A percentile compares a stretch with the other conserved stretches of the same genome.
Conservation (phyloP, 164 flowering plant genomes). For the Macadamia integrifolia region DNA sequence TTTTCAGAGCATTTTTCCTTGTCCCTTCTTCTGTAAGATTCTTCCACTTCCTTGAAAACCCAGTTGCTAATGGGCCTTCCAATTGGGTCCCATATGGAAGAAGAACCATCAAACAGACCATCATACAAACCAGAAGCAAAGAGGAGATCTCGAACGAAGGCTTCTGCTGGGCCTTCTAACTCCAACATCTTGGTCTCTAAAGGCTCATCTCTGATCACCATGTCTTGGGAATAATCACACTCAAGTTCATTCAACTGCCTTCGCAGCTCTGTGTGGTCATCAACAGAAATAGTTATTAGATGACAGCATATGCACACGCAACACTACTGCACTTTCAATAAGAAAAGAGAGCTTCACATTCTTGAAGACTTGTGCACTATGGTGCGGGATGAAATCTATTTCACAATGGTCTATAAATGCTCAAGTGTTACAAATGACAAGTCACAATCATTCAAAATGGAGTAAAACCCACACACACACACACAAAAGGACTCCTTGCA, state of each 20-base stretch:
- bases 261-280: slow-evolving; percentile 49
- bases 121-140: slow-evolving; percentile 69
- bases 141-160: slow-evolving; percentile 66
- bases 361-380: no score
- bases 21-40: slow-evolving; percentile 30
- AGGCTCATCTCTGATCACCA: slow-evolving; percentile 25
- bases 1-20: slow-evolving; percentile 18
- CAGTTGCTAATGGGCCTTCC: slow-evolving; percentile 46
- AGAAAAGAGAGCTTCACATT: no score
- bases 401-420: no score
- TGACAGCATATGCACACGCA: no score
- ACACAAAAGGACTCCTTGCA: not conserved
- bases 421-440: no score
- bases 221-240: slow-evolving; percentile 30
- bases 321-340: no score
- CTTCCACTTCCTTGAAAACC: slow-evolving; percentile 71
- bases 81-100: slow-evolving; percentile 43
- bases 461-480: not conserved
- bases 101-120: slow-evolving; percentile 32
- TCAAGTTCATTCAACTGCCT: slow-evolving; percentile 66
- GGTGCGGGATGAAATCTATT: no score
- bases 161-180: slow-evolving; percentile 48
- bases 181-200: slow-evolving; percentile 32
- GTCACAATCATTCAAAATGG: not conserved
- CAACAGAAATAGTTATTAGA: no score